Percentiles rank a stretch among this genome's conserved stretches.
phyloP scores from a whole-genome alignment of 129 eudicot genomes.

The Solidago caesia region DNA sequence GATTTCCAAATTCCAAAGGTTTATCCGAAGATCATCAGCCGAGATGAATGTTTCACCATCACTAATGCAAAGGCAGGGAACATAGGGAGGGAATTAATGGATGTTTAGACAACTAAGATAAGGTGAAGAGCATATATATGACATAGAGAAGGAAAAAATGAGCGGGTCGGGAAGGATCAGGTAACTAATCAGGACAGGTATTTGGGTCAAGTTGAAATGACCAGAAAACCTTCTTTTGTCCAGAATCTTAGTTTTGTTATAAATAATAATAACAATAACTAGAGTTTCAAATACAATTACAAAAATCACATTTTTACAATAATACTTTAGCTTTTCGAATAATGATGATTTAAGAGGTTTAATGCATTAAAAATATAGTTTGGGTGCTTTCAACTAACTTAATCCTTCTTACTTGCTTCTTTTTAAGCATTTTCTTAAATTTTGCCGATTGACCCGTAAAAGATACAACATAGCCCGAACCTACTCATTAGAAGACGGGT shows the following conservation, averaged over 20 bases:
- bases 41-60: conserved; percentile 98
- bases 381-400: background rate
- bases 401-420: background rate
- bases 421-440: background rate
- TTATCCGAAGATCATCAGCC: conserved; percentile 94
- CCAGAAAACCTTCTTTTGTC: background rate
- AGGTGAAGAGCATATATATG: background rate
- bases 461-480: background rate
- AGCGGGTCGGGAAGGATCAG: background rate
- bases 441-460: background rate
- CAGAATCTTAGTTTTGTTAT: background rate
- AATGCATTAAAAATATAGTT: background rate
- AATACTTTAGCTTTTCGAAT: background rate
- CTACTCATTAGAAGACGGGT: background rate
- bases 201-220: background rate
- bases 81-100: conserved; percentile 21
- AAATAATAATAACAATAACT: background rate
- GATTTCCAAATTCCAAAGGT: conserved; percentile 97
- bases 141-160: background rate
- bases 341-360: background rate
- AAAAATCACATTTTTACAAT: background rate
- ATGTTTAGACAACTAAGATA: background rate
- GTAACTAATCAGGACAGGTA: background rate
- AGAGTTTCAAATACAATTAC: background rate
- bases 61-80: conserved; percentile 42